A percentile compares a stretch with the other conserved stretches of the same genome.
Evolutionary conservation across 257 asterid genomes (phyloP).

Genomic region (Penstemon barbatus): DNA sequence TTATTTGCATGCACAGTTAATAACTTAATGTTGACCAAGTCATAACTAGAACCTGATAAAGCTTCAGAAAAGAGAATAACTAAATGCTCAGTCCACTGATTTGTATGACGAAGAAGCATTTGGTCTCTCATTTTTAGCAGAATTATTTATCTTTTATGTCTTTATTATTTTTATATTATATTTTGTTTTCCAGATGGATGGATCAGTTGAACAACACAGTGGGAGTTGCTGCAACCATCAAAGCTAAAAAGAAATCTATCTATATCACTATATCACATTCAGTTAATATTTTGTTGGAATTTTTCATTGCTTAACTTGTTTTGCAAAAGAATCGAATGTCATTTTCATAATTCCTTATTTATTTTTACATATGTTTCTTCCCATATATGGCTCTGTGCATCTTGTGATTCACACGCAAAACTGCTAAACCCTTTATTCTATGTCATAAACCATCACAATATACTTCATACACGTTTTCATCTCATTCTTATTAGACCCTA

Average conservation of each 20-base stretch:
- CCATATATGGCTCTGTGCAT: too few relatives aligned
- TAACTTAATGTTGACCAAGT: conserved; percentile 40
- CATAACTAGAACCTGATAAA: conserved; percentile 22
- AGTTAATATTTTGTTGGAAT: background rate
- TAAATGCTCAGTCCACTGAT: conserved; percentile 27
- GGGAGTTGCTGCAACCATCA: conserved; percentile 54
- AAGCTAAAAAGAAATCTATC: conserved; percentile 27
- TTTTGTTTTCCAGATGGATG: conserved; percentile 31
- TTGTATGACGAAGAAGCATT: conserved; percentile 21
- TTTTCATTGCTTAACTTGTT: conserved; percentile 15
- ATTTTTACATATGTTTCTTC: too few relatives aligned
- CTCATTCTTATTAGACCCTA: too few relatives aligned
- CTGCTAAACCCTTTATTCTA: too few relatives aligned
- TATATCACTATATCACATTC: conserved; percentile 1
- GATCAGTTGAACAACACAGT: conserved; percentile 54
- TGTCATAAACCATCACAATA: too few relatives aligned
- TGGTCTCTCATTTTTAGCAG: background rate
- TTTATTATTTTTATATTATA: background rate
- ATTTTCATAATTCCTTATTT: background rate
- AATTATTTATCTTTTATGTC: background rate
- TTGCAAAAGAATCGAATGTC: background rate
- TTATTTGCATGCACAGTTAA: conserved; percentile 17
- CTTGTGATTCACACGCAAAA: too few relatives aligned
- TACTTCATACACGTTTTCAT: too few relatives aligned
- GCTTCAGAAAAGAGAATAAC: conserved; percentile 28